Evolutionary conservation across 129 eudicot species (phyloP), one percentile per base, ranked within the genome.

Genomic region (Saposhnikovia divaricata): DNA sequence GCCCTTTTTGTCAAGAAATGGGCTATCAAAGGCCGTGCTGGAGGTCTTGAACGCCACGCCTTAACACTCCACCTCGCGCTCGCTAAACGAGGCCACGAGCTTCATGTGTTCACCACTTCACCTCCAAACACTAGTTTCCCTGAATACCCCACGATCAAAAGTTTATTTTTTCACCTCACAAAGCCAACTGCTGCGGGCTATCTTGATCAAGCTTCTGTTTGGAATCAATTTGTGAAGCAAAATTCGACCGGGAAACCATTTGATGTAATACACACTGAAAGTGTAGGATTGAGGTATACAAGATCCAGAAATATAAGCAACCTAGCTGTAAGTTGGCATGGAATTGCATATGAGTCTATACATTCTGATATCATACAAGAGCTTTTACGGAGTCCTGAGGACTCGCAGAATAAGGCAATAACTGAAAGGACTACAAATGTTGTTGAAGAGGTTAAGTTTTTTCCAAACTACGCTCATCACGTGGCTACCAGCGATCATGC

Each of bases 1-100:
- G 97, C 97, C 28, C 88, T 92, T 37, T 92, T 92, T 68, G 94
- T 92, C 84, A 90, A 89, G 91, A 92, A 88, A 83, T 92, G 94
- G 97, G 88, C 97, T 2, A 79, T 63, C 51, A 77, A 82, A 40
- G 27, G 38, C 51, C 97, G 80, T 21, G 90, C 92, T 13, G 97
- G 97, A 8, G 97, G 94, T 68, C 90, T 92, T 0, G 94, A 91
- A 80, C 89, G 92, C 28, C 97, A 91, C 10, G 97, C 94, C 25
- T 31, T 85, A 70, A 91, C 97, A 0, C 92, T 91, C 42, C 91
- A 91, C 83, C 90, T 83, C 9, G 86, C 87, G 16, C 89, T 91
- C 8, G 97, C 95, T 16, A 85, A 85, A 77, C 90, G 91, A 1
- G 92, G 97, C 74, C 94, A 92, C 31, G 88, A 89, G 83, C 77